Conservation (phyloP, 1,139 yeast species). For the Lizanozyma gosingica region DNA sequence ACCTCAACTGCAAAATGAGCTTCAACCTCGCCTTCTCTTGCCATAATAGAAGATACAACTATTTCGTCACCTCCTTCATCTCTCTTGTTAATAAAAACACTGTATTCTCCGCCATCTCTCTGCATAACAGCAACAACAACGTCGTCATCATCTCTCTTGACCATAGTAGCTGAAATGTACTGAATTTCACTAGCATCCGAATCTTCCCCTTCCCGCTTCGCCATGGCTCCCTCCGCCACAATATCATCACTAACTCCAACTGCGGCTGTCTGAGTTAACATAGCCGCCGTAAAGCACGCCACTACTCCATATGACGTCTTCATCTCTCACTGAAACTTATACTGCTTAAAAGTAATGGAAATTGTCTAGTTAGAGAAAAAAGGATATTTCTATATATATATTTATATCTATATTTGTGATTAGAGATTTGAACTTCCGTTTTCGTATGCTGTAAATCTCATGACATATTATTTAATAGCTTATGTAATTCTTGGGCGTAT, state of each 20-base stretch:
- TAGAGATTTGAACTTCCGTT: too few relatives aligned
- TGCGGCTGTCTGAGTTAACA: neutral
- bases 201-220: neutral
- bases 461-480: too few relatives aligned
- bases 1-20: neutral
- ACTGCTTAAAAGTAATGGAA: too few relatives aligned
- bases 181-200: neutral
- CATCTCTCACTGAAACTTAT: too few relatives aligned
- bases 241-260: neutral
- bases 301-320: neutral
- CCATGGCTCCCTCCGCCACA: neutral
- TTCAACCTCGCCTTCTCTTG: neutral
- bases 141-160: neutral
- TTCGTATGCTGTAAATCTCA: too few relatives aligned
- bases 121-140: neutral
- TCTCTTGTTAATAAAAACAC: neutral
- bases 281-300: neutral
- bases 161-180: neutral
- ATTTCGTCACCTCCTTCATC: neutral
- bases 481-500: too few relatives aligned
- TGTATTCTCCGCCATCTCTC: neutral
- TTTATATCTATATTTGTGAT: too few relatives aligned
- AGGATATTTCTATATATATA: too few relatives aligned
- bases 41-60: neutral
- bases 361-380: too few relatives aligned